These are phyloP conservation scores for Talaromyces sp. DNA, from an alignment of 2,329 filamentous ascomycete genomes.

Conservation along the genomic window DNA sequence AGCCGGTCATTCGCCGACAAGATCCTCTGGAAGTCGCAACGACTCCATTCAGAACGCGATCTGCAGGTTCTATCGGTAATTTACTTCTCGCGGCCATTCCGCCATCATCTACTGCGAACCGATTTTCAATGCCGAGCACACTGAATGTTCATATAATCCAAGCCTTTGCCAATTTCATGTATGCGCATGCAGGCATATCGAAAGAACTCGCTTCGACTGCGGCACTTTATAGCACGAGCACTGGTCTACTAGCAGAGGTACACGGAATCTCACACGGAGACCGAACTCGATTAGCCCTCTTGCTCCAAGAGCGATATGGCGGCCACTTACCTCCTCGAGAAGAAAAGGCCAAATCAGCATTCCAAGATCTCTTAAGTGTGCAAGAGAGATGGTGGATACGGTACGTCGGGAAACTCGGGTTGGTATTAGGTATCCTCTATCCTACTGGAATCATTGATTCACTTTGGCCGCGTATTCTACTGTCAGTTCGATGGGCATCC, in stretches of 20 bases:
- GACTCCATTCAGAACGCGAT: slow-evolving; percentile 48
- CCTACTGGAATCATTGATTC: slow-evolving; percentile 51
- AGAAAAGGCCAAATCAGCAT: slow-evolving; percentile 51
- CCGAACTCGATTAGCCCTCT: slow-evolving; percentile 67
- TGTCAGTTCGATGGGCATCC: slow-evolving; percentile 32
- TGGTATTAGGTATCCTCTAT: slow-evolving; percentile 56
- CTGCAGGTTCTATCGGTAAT: slow-evolving; percentile 45
- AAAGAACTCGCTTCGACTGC: slow-evolving; percentile 60
- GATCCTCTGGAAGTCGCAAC: slow-evolving; percentile 67
- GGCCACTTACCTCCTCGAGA: slow-evolving; percentile 60
- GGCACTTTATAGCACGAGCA: slow-evolving; percentile 68
- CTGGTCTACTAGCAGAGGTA: slow-evolving; percentile 62
- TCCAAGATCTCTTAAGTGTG: slow-evolving; percentile 53
- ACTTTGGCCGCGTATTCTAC: slow-evolving; percentile 12
- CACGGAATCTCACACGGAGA: slow-evolving; percentile 72
- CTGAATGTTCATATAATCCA: slow-evolving; percentile 46
- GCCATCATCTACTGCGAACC: slow-evolving; percentile 18
- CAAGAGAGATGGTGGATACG: slow-evolving; percentile 64
- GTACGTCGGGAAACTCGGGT: slow-evolving; percentile 60
- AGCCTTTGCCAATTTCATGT: slow-evolving; percentile 60
- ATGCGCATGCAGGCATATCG: slow-evolving; percentile 49
- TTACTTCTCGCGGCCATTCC: slow-evolving; percentile 52
- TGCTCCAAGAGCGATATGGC: slow-evolving; percentile 71
- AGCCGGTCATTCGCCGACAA: slow-evolving; percentile 57
- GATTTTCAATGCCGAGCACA: slow-evolving; percentile 42